phyloP scores from a whole-genome alignment of 306 rosid species.

The Senna tora region DNA sequence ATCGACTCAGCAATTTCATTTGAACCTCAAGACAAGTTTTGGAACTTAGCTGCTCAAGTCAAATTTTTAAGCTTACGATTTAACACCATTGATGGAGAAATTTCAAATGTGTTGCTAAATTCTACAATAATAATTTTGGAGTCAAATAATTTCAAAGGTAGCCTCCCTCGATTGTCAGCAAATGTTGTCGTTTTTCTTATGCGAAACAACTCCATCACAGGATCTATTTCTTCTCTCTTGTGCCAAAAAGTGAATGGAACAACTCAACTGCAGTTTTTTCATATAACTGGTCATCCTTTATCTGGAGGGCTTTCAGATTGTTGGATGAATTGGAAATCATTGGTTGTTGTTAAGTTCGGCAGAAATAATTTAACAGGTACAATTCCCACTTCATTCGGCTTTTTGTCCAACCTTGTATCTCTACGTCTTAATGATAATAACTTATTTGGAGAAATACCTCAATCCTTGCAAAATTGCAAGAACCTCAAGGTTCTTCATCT shows the following conservation, averaged over 20 bases:
- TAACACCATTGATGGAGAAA: slow-evolving; percentile 22
- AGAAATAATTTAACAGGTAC: too few relatives aligned
- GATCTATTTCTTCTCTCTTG: background rate
- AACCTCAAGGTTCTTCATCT: too few relatives aligned
- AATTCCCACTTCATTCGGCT: too few relatives aligned
- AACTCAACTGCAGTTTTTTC: background rate
- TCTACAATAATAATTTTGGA: background rate
- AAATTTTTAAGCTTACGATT: background rate
- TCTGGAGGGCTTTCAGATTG: slow-evolving; percentile 35
- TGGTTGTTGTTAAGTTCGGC: too few relatives aligned
- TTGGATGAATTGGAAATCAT: background rate
- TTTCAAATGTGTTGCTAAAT: slow-evolving; percentile 28
- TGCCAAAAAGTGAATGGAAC: slow-evolving; percentile 14
- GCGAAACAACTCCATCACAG: too few relatives aligned
- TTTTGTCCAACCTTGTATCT: too few relatives aligned
- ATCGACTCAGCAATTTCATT: background rate
- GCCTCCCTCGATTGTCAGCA: slow-evolving; percentile 24
- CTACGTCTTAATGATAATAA: too few relatives aligned
- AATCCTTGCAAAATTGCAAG: too few relatives aligned
- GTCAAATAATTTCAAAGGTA: slow-evolving; percentile 15
- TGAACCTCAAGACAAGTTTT: slow-evolving; percentile 36
- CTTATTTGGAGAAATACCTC: too few relatives aligned
- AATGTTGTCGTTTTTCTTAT: too few relatives aligned
- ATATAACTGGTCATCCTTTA: slow-evolving; percentile 8
- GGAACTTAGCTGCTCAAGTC: background rate